phyloP scores from a whole-genome alignment of 306 rosid species.

The Fagus crenata region DNA sequence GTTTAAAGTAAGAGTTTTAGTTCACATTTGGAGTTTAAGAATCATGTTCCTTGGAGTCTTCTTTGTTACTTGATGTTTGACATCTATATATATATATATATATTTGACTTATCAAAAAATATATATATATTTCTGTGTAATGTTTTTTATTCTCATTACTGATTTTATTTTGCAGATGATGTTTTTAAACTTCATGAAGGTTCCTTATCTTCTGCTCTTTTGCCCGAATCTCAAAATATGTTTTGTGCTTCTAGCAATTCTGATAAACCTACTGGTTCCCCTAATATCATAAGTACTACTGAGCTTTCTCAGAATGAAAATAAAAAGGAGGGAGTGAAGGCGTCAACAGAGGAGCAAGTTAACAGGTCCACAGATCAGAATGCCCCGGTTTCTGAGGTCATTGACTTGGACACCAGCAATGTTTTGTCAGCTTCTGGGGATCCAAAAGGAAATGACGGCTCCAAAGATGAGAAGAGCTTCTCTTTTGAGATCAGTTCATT shows the following conservation, averaged over 20 bases:
- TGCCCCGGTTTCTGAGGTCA: constrained; percentile 34
- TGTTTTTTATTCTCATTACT: constrained; percentile 19
- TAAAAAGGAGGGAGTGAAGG: constrained; percentile 38
- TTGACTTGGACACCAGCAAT: constrained; percentile 34
- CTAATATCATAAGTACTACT: constrained; percentile 30
- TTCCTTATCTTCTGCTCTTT: constrained; percentile 39
- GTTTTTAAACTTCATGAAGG: constrained; percentile 32
- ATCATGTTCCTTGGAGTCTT: not conserved
- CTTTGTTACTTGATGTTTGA: not conserved
- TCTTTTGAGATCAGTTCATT: constrained; percentile 42
- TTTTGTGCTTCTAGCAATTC: constrained; percentile 38
- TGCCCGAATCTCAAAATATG: constrained; percentile 37
- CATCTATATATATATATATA: too few relatives aligned
- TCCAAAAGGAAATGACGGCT: constrained; percentile 39
- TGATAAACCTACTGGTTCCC: constrained; percentile 29
- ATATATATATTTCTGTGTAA: constrained; percentile 16
- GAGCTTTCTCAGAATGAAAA: constrained; percentile 37
- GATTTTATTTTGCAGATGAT: constrained; percentile 36
- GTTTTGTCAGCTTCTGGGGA: constrained; percentile 27
- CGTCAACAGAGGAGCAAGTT: constrained; percentile 29
- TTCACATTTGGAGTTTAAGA: not conserved
- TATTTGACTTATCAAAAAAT: too few relatives aligned
- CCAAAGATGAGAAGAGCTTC: constrained; percentile 39
- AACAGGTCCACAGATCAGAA: constrained; percentile 40
- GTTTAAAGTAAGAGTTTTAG: not conserved